Base-by-base conservation (phyloP, 805 yeast species). In the Sungouiella blattae region DNA sequence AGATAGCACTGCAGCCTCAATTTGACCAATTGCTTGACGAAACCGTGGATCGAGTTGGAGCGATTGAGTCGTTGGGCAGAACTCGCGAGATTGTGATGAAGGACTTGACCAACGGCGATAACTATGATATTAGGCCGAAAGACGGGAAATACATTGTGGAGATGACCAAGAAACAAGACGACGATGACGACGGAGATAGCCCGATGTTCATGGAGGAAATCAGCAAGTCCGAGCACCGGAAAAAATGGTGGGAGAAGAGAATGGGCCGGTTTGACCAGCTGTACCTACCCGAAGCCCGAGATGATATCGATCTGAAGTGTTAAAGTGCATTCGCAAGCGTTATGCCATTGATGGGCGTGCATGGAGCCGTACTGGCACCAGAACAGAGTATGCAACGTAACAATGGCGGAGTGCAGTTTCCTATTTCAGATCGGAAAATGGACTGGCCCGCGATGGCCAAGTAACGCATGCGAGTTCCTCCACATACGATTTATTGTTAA, bases 71-170 rank as follows among this genome's bases (percentile, higher is more conserved):
- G 0, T 63, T 86, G 36, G 83, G 81, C 6, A 73, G 95, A 55
- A 86, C 95, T 0, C 65, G 93, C 38, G 95, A 86, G 50, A 38
- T 86, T 4, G 78, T 83, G 0, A 68, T 80, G 29, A 86, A 86
- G 49, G 93, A 86, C 47, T 68, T 86, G 38, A 68, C 71, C 12
- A 52, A 59, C 3, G 84, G 83, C 0, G 69, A 76, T 5, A 51
- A 52, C 4, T 78, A 74, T 47, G 52, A 53, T 15, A 21, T 72
- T 28, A 37, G 31, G 11, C 36, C 37, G 14, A 47, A 44, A 14
- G 49, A 45, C 1, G 47, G 35, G 5, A 33, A 33, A 18, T 29
- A 23, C n/a, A 26, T 30, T 6, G 17, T 47, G 26, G 42, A 28
- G 21, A 41, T 47, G 42, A 37, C 31, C 30, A 42, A 23, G 40